Percentiles rank a stretch among this genome's conserved stretches.
phyloP scores from a whole-genome alignment of 2,329 filamentous ascomycete genomes.

The Fonsecaea nubica region DNA sequence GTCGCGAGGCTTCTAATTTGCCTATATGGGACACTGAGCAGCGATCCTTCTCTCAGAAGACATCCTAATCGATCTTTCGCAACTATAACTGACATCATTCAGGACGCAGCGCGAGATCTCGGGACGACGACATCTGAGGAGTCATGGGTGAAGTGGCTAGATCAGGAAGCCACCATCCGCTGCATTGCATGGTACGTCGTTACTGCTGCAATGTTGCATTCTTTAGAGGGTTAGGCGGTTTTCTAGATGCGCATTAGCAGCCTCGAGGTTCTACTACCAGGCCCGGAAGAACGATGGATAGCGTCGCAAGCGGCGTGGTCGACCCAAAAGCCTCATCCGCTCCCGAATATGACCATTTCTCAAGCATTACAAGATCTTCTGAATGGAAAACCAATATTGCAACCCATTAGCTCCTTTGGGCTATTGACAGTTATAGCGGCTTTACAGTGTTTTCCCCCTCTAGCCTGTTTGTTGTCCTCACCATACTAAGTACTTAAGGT shows the following conservation, averaged over 20 bases:
- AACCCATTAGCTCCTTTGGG: neutral
- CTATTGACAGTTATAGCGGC: slow-evolving; percentile 4
- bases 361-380: slow-evolving; percentile 2
- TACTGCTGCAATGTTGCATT: neutral
- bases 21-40: neutral
- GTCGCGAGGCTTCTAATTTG: neutral
- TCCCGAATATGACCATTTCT: neutral
- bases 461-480: too few relatives aligned
- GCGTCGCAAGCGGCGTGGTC: neutral
- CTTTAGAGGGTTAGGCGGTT: neutral
- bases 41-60: neutral
- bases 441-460: slow-evolving; percentile 2
- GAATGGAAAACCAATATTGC: neutral
- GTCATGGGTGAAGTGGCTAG: neutral
- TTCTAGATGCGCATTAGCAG: neutral
- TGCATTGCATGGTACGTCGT: neutral
- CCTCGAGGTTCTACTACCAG: neutral
- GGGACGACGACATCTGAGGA: neutral
- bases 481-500: too few relatives aligned
- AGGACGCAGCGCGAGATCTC: neutral
- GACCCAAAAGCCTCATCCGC: neutral
- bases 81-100: neutral
- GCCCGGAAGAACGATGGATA: neutral
- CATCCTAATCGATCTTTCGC: neutral
- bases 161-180: neutral